These are phyloP conservation scores for Cercophora samala DNA, from an alignment of 495 filamentous ascomycete genomes.

Conservation along the genomic window DNA sequence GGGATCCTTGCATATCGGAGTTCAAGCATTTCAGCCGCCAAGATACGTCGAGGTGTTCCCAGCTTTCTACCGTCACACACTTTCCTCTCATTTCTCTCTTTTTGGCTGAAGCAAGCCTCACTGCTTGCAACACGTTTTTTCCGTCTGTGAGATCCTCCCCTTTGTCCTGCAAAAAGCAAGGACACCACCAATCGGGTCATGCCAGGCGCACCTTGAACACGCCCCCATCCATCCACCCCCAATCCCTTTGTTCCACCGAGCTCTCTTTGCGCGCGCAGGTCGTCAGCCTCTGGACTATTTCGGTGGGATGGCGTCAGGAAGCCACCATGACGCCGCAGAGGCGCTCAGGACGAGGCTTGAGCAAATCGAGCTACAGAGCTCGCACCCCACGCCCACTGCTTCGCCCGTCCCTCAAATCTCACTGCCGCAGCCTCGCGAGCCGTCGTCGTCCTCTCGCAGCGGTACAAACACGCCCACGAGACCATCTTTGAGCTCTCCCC, in stretches of 20 bases:
- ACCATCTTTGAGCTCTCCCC: background rate
- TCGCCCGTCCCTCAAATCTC: background rate
- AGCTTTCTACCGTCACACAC: background rate
- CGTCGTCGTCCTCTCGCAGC: constrained; percentile 5
- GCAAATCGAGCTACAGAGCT: constrained; percentile 26
- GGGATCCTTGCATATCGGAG: background rate
- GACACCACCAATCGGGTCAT: background rate
- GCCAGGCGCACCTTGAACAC: background rate
- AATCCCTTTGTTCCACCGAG: background rate
- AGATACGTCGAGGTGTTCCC: background rate
- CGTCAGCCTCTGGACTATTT: background rate
- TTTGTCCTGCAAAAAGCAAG: background rate
- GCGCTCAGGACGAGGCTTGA: constrained; percentile 25
- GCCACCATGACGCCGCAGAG: constrained; percentile 18
- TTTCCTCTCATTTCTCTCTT: background rate
- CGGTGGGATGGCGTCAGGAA: constrained; percentile 17
- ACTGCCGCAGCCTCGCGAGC: background rate
- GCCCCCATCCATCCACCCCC: background rate
- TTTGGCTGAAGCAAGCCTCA: background rate
- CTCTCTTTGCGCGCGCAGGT: background rate
- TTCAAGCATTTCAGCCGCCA: background rate
- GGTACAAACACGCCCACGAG: constrained; percentile 3
- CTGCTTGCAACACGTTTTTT: background rate
- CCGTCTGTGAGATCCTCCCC: background rate
- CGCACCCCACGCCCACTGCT: constrained; percentile 4